These are phyloP conservation scores for Neobulgaria alba DNA, from an alignment of 2,329 filamentous ascomycete genomes.

Conservation along the genomic window DNA sequence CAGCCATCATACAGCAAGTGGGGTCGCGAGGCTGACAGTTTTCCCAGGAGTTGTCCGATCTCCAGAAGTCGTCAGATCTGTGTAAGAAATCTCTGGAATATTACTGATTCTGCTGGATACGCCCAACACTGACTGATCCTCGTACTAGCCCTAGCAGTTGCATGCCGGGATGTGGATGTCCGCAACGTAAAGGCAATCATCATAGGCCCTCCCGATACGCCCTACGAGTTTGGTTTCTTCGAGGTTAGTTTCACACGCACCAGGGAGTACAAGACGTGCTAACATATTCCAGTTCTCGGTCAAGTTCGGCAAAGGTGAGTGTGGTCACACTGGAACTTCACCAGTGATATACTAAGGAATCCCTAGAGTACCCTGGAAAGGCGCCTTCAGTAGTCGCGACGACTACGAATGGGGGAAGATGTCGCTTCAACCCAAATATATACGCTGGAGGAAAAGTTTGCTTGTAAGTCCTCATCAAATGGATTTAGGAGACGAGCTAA, in stretches of 20 bases:
- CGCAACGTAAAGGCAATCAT: conserved; percentile 81
- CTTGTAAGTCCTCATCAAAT: conserved; percentile 48
- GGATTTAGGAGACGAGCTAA: conserved; percentile 11
- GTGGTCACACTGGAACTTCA: neutral
- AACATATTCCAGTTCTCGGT: conserved; percentile 55
- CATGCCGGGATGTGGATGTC: conserved; percentile 80
- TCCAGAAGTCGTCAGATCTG: conserved; percentile 75
- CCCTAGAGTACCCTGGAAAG: conserved; percentile 69
- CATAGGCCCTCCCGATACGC: conserved; percentile 85
- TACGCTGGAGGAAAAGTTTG: conserved; percentile 89
- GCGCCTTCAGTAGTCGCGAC: conserved; percentile 54
- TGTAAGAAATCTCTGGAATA: conserved; percentile 45
- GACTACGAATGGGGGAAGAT: conserved; percentile 83
- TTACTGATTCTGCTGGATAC: neutral
- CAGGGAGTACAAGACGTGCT: conserved; percentile 17
- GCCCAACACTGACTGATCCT: neutral
- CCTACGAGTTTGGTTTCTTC: conserved; percentile 96
- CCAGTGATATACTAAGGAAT: conserved; percentile 2
- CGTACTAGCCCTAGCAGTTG: conserved; percentile 69
- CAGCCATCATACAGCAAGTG: conserved; percentile 17
- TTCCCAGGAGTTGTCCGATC: conserved; percentile 69
- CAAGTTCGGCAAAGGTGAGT: conserved; percentile 63
- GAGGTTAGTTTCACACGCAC: conserved; percentile 50
- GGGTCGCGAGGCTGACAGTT: conserved; percentile 31
- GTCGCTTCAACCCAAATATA: conserved; percentile 94